A percentile compares a stretch with the other conserved stretches of the same genome.
Conservation (phyloP, 306 rosid genomes). For the Inga laurina region DNA sequence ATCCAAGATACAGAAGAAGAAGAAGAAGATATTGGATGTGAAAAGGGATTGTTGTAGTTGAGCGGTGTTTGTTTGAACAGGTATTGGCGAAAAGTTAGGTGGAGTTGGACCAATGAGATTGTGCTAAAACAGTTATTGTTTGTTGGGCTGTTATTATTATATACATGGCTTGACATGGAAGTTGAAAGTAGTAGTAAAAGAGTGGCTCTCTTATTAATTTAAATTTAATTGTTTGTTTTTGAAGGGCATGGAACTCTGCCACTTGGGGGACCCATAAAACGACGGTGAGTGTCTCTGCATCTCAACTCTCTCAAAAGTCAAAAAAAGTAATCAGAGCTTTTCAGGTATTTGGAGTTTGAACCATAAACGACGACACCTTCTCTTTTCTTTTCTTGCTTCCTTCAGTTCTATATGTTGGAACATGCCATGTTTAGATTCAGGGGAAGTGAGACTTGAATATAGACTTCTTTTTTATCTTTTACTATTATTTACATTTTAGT, state of each 20-base stretch:
- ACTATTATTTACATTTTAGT: too few relatives aligned
- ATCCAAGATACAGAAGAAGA: neutral
- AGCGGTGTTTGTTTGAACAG: conserved; percentile 29
- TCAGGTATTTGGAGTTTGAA: neutral
- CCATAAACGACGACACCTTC: neutral
- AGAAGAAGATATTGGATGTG: neutral
- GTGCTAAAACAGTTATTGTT: conserved; percentile 42
- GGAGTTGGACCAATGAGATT: conserved; percentile 8
- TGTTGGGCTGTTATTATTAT: neutral
- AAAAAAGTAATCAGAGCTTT: neutral
- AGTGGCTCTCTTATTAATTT: neutral
- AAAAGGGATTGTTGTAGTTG: neutral
- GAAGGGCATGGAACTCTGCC: neutral
- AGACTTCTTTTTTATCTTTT: neutral
- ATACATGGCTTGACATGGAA: conserved; percentile 40
- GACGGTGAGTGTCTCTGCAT: neutral
- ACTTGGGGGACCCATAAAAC: conserved; percentile 14
- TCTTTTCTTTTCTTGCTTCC: neutral
- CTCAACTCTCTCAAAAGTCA: neutral
- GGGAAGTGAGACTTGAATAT: neutral
- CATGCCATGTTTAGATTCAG: neutral
- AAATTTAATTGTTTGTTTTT: neutral
- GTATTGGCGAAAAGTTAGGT: neutral
- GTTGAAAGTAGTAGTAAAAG: neutral
- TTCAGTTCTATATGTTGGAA: neutral